Evolutionary conservation across 169 alveolate genomes (phyloP), one percentile per base, ranked within the genome.

Genomic region (Plasmodium cynomolgi): DNA sequence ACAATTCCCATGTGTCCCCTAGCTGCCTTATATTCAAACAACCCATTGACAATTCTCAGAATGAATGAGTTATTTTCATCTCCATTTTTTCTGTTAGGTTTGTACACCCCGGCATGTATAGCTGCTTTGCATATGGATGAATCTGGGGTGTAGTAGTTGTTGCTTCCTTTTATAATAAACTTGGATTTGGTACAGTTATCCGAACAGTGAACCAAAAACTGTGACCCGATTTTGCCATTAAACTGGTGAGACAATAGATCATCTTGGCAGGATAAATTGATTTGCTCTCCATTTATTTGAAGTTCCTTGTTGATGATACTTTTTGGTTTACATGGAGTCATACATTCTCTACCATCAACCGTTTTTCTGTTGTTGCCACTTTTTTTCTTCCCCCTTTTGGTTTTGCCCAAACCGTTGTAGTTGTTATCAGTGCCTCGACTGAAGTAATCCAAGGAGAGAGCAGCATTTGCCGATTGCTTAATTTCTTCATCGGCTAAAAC

Each of bases 71-170:
- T 73, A 8, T 81, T 79, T 15, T 81, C 41, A 34, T n/a, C 37
- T 62, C 83, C 72, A 15, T 29, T 54, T 7, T 81, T 68, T 29
- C 23, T 90, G 15, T 79, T 79, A 23, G 88, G 88, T 71, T 2
- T 44, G 34, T 80, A 80, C 23, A 90, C 96, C n/a, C 98, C 98
- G 29, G 97, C 83, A 92, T 96, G 98, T 44, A 97, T 94, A 15
- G 98, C 99, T n/a, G 99, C 98, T 84, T 98, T 97, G 93, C 99
- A 98, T 44, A 98, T 97, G 47, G 99, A 97, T 33, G 98, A 95
- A 84, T 97, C 97, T 44, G 98, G 98, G 54, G 98, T 97, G 84
- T 98, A 98, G 58, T 80, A 81, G 56, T 90, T 90, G 34, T 95
- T 95, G 71, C 90, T 94, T 73, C 98, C 98, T 93, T 95, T 95